phyloP scores from a whole-genome alignment of 2,329 filamentous ascomycete species.

The Ceratocystis papillata region DNA sequence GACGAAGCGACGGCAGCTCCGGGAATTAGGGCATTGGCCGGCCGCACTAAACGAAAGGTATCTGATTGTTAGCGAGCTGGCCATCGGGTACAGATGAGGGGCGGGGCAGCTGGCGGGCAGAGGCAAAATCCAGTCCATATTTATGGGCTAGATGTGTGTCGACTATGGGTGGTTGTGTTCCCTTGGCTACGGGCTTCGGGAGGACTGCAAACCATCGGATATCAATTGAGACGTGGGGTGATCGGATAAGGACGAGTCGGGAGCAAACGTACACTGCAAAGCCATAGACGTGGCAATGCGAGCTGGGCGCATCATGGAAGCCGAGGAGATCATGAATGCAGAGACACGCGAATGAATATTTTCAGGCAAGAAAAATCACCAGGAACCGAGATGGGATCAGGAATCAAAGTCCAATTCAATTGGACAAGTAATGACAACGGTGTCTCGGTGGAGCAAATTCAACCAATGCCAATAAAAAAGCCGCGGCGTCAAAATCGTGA shows the following conservation, averaged over 20 bases:
- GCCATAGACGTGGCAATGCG: constrained; percentile 44
- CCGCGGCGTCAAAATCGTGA: constrained; percentile 2
- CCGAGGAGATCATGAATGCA: constrained; percentile 1
- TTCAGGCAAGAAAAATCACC: constrained; percentile 6
- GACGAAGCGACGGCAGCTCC: constrained; percentile 56
- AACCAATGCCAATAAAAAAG: background rate
- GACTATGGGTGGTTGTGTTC: background rate
- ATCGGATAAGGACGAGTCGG: constrained; percentile 17
- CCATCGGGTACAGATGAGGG: background rate
- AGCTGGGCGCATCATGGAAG: constrained; percentile 39
- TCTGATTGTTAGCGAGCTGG: background rate
- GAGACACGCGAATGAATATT: background rate
- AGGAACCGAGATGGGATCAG: background rate
- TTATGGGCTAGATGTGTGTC: background rate
- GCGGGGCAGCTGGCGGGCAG: constrained; percentile 11
- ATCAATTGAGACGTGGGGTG: constrained; percentile 12
- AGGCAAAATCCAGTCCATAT: background rate
- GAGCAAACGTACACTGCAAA: constrained; percentile 38
- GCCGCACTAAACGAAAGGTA: constrained; percentile 46
- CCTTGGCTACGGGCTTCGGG: background rate
- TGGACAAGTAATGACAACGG: background rate
- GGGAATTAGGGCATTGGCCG: constrained; percentile 50
- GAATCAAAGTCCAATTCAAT: background rate
- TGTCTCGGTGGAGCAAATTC: background rate
- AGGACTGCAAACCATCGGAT: background rate